These are phyloP conservation scores for Medicago arabica DNA, from an alignment of 306 rosid genomes.

Conservation along the genomic window DNA sequence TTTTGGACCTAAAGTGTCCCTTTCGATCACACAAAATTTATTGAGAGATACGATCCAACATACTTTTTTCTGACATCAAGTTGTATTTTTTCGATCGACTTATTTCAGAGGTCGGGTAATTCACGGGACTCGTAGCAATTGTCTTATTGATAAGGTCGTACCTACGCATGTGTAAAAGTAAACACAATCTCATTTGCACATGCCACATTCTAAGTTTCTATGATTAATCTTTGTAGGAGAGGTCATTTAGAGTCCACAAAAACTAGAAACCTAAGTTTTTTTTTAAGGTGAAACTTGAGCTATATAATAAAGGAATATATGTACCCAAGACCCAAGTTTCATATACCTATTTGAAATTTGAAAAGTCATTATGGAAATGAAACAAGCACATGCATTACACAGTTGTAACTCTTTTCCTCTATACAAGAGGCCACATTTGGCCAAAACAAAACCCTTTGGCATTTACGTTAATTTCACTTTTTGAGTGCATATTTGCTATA, in stretches of 20 bases:
- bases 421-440: slow-evolving; percentile 17
- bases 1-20: too few species aligned
- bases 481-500: not conserved
- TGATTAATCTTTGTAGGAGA: not conserved
- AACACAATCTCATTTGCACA: not conserved
- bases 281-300: not conserved
- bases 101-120: too few species aligned
- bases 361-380: not conserved
- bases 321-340: not conserved
- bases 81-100: too few species aligned
- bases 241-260: not conserved
- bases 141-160: too few species aligned
- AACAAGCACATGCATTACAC: slow-evolving; percentile 10
- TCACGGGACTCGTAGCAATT: too few species aligned
- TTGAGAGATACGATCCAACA: too few species aligned
- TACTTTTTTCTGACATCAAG: too few species aligned
- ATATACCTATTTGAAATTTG: slow-evolving; percentile 20
- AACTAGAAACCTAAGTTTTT: not conserved
- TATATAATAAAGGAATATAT: not conserved
- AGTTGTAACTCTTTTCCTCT: slow-evolving; percentile 4
- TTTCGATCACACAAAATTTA: too few species aligned
- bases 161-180: not conserved
- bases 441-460: slow-evolving; percentile 13
- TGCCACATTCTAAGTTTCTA: not conserved
- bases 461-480: not conserved